These are phyloP conservation scores for Fraxinus paxiana DNA, from an alignment of 305 asterid species.

Conservation along the genomic window DNA sequence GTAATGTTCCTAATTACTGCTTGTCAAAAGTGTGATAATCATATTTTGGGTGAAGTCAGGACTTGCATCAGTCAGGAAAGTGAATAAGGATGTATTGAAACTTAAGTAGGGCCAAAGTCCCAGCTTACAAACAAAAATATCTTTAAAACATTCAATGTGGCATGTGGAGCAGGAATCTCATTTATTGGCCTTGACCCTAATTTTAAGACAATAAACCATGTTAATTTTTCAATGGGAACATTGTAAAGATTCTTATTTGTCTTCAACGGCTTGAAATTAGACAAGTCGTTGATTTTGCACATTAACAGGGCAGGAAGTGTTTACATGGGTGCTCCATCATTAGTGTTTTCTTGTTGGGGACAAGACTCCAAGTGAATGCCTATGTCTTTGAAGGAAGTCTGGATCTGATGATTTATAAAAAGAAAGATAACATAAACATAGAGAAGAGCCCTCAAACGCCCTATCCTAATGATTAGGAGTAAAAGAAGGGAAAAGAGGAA, in stretches of 20 bases:
- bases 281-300: slow-evolving; percentile 11
- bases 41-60: neutral
- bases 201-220: neutral
- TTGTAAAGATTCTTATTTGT: neutral
- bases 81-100: neutral
- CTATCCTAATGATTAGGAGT: neutral
- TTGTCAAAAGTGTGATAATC: neutral
- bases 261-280: neutral
- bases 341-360: neutral
- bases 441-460: neutral
- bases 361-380: neutral
- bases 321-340: neutral
- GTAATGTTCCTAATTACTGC: neutral
- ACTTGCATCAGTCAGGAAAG: neutral
- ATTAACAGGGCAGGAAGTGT: slow-evolving; percentile 7
- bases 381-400: neutral
- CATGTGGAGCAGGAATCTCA: neutral
- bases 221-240: neutral
- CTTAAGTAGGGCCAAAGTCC: neutral
- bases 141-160: neutral
- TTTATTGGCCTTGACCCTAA: neutral
- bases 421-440: neutral
- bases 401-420: neutral
- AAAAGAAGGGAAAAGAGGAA: neutral
- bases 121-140: neutral